phyloP scores from a whole-genome alignment of 2,329 filamentous ascomycete genomes.

The Aschersonia sp. region DNA sequence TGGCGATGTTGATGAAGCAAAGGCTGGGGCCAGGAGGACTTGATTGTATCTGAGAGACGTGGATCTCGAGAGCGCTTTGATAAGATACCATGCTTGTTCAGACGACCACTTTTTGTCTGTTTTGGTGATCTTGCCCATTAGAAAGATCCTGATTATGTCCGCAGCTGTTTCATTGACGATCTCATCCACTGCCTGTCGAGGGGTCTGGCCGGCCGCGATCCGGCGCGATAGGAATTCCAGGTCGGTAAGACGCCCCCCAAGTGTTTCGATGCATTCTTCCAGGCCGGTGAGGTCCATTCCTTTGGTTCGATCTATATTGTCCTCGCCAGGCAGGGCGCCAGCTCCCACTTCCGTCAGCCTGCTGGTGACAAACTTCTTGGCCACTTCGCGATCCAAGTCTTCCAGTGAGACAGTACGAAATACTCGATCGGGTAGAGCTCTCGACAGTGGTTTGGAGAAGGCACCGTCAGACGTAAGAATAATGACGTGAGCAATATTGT shows the following conservation, averaged over 20 bases:
- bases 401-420: constrained; percentile 77
- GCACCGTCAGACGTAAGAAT: constrained; percentile 85
- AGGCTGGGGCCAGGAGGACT: constrained; percentile 61
- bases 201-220: constrained; percentile 75
- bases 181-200: constrained; percentile 65
- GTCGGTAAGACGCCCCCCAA: constrained; percentile 89
- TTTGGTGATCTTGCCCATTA: constrained; percentile 44
- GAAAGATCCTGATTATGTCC: constrained; percentile 87
- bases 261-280: constrained; percentile 63
- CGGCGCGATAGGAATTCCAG: constrained; percentile 86
- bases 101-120: constrained; percentile 54
- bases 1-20: constrained; percentile 40
- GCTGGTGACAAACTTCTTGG: constrained; percentile 78
- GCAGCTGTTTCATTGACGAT: constrained; percentile 82
- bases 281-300: constrained; percentile 48
- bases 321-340: constrained; percentile 13
- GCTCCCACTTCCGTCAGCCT: constrained; percentile 46
- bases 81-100: constrained; percentile 81
- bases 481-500: constrained; percentile 84
- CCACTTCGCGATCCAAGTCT: constrained; percentile 73
- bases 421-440: constrained; percentile 77
- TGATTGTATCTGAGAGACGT: constrained; percentile 71
- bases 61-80: constrained; percentile 60
- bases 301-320: constrained; percentile 8
- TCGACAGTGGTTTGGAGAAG: constrained; percentile 75